Conservation (phyloP, 2,329 filamentous ascomycete genomes). For the Fusarium citri region DNA sequence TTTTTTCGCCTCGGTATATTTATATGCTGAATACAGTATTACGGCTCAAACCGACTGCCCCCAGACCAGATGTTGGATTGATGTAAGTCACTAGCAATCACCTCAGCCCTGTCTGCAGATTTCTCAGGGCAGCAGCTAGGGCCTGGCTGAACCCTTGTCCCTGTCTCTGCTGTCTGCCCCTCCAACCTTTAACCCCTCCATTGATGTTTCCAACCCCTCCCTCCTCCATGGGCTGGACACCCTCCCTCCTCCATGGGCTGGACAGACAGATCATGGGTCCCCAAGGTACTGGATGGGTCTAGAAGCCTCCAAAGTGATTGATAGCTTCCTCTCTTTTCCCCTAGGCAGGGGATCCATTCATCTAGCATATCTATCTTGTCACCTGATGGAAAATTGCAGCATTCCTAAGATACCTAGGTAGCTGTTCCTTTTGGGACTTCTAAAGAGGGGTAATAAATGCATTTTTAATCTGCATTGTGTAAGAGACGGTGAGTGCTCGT, state of each 20-base stretch:
- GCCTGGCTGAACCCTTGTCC: not conserved
- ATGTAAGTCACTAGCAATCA: not conserved
- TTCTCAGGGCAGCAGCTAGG: constrained; percentile 8
- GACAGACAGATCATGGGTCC: not conserved
- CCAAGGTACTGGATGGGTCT: constrained; percentile 2
- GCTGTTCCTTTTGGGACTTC: not conserved
- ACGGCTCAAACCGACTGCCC: not conserved
- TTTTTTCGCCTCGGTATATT: not conserved
- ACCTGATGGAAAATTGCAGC: not conserved
- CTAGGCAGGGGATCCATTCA: not conserved
- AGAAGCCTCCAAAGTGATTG: constrained; percentile 8
- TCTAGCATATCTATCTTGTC: constrained; percentile 1
- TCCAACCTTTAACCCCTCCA: constrained; percentile 16
- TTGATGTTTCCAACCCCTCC: constrained; percentile 9
- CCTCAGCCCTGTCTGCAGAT: constrained; percentile 5
- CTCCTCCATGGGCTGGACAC: constrained; percentile 5
- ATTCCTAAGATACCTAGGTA: not conserved
- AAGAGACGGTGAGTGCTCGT: constrained; percentile 17
- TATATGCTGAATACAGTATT: not conserved
- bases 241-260: constrained; percentile 3
- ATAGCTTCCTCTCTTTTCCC: not conserved
- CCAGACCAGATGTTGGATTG: not conserved
- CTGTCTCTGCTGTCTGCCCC: constrained; percentile 15
- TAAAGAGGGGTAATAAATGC: constrained; percentile 7
- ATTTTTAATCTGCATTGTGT: not conserved